phyloP scores from a whole-genome alignment of 345 rosid genomes.

The Hibiscus tridactylites region DNA sequence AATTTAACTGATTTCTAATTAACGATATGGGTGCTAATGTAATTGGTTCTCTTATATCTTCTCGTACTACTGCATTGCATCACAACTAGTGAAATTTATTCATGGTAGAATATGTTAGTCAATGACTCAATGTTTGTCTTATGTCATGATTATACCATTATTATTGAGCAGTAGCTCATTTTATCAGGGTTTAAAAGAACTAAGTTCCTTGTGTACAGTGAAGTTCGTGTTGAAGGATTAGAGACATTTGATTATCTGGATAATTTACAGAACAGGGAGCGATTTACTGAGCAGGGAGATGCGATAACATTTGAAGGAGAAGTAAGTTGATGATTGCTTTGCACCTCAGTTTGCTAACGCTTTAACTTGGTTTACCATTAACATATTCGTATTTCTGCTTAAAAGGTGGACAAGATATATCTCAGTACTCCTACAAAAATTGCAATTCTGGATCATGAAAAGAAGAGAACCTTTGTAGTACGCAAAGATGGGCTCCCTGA shows the following conservation, averaged over 20 bases:
- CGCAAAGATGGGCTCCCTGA: conserved; percentile 96
- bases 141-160: background rate
- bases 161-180: background rate
- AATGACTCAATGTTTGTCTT: background rate
- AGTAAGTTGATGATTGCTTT: conserved; percentile 33
- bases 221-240: conserved; percentile 92
- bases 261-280: conserved; percentile 72
- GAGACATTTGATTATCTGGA: conserved; percentile 93
- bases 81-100: background rate
- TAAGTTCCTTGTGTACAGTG: conserved; percentile 44
- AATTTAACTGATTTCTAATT: background rate
- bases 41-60: background rate
- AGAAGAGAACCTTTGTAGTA: conserved; percentile 86
- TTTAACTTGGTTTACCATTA: background rate
- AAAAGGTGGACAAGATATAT: conserved; percentile 67
- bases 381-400: conserved; percentile 7
- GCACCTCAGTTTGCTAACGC: background rate
- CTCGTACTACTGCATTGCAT: background rate
- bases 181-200: conserved; percentile 3
- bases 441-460: conserved; percentile 89
- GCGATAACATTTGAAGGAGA: conserved; percentile 92
- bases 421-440: conserved; percentile 85
- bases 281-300: conserved; percentile 90
- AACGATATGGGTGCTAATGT: background rate
- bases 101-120: background rate